Conservation (phyloP, 352 stramenopile species). For the Pythium oligandrum region DNA sequence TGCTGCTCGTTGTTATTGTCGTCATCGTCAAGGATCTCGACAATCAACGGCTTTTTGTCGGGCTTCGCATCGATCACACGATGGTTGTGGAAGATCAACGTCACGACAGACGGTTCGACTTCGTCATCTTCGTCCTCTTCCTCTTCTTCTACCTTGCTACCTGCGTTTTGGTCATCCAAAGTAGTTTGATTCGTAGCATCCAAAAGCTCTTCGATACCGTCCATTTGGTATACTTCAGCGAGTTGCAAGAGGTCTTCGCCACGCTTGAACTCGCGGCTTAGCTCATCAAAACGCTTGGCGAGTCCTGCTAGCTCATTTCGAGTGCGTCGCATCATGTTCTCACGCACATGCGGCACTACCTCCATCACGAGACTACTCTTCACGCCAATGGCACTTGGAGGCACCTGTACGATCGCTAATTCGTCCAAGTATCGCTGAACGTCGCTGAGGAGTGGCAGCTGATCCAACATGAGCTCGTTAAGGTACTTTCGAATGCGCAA, state of each 20-base stretch:
- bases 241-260: slow-evolving; percentile 59
- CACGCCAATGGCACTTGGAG: slow-evolving; percentile 9
- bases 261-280: slow-evolving; percentile 37
- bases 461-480: slow-evolving; percentile 92
- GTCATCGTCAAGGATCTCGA: slow-evolving; percentile 45
- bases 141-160: slow-evolving; percentile 6
- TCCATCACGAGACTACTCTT: slow-evolving; percentile 75
- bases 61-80: neutral
- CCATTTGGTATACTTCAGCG: slow-evolving; percentile 75
- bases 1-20: slow-evolving; percentile 1
- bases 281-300: slow-evolving; percentile 39
- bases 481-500: slow-evolving; percentile 94
- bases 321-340: slow-evolving; percentile 45
- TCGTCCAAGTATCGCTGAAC: slow-evolving; percentile 95
- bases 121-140: slow-evolving; percentile 12
- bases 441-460: slow-evolving; percentile 92
- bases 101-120: slow-evolving; percentile 24
- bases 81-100: slow-evolving; percentile 46
- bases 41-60: slow-evolving; percentile 49
- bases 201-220: slow-evolving; percentile 73
- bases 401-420: slow-evolving; percentile 88
- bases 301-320: slow-evolving; percentile 30
- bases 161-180: slow-evolving; percentile 2
- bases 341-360: slow-evolving; percentile 60
- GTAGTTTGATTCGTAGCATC: slow-evolving; percentile 22